phyloP scores from a whole-genome alignment of 148 eudicot species.

The Rheum nobile region DNA sequence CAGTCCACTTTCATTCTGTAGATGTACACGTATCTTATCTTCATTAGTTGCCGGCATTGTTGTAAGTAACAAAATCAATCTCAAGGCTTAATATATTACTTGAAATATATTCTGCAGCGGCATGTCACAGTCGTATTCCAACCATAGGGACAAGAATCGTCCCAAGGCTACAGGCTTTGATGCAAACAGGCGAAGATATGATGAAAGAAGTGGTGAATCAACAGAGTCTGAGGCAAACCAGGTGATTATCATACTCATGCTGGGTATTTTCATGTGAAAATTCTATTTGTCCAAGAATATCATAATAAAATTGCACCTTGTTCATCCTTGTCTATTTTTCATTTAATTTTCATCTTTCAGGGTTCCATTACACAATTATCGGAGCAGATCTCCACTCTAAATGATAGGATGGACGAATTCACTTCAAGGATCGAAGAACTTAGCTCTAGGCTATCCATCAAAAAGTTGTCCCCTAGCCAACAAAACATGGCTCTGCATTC shows the following conservation, averaged over 20 bases:
- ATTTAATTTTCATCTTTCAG: conserved; percentile 13
- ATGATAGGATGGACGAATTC: conserved; percentile 83
- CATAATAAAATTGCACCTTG: neutral
- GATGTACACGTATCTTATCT: neutral
- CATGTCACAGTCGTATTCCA: conserved; percentile 66
- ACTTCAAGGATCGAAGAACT: conserved; percentile 67
- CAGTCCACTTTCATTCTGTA: too few species aligned
- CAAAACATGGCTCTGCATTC: conserved; percentile 37
- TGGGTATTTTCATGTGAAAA: conserved; percentile 41
- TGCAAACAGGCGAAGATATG: conserved; percentile 33
- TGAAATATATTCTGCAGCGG: conserved; percentile 12
- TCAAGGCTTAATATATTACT: neutral
- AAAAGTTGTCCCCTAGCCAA: conserved; percentile 33
- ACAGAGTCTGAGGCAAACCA: conserved; percentile 28
- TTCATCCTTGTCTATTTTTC: neutral
- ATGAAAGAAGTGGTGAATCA: conserved; percentile 42
- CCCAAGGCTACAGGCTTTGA: conserved; percentile 31
- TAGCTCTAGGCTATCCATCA: conserved; percentile 42
- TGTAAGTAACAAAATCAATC: neutral
- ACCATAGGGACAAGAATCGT: conserved; percentile 41
- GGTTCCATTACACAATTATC: conserved; percentile 56
- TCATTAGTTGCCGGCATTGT: neutral
- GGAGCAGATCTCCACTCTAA: conserved; percentile 74
- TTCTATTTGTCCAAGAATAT: neutral
- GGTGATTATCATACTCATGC: conserved; percentile 21